Evolutionary conservation across 306 rosid genomes (phyloP), one percentile per base, ranked within the genome.

Genomic region (Cicer judaicum): DNA sequence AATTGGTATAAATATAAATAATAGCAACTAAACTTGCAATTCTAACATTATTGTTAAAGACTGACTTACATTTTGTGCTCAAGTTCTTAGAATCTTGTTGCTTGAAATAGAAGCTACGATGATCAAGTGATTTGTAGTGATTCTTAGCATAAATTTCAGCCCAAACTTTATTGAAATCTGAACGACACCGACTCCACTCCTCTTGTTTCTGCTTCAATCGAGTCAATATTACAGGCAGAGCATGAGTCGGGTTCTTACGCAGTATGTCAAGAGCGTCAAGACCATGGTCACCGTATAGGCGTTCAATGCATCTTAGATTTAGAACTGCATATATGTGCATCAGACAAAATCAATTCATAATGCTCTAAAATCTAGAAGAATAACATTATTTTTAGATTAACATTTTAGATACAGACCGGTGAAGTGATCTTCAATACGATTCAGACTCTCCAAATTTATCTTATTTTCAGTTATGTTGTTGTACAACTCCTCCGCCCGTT

Each of bases 11-110:
- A 39, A 76, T 21, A 76, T 21, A 21, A 66, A 18, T 3, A 8
- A 29, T 8, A 8, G 67, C 46, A 24, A 7, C 44, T 1, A 64
- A 19, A 68, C 19, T 44, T 12, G 14, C 49, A 63, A 73, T 61
- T 63, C 44, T 36, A 39, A 16, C 46, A 59, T 42, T 38, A 7
- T 56, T 42, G 71, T 76, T 79, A 42, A 73, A 80, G 49, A 19
- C 64, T 49, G 61, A 86, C 90, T 87, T 84, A 94, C 99, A 91
- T 90, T 92, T 95, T 70, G 93, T 76, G 84, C 96, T 82, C 89
- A 92, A 86, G 88, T 93, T 95, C 91, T 92, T 95, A 2, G 99
- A 87, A 80, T 95, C 99, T 87, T 92, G 99, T 76, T 95, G 99
- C 88, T 95, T 95, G 92, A 95, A 95, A 75, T 92, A 90, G 88